Conservation (phyloP, 177 flowering plant species). For the Vitis hybrid region DNA sequence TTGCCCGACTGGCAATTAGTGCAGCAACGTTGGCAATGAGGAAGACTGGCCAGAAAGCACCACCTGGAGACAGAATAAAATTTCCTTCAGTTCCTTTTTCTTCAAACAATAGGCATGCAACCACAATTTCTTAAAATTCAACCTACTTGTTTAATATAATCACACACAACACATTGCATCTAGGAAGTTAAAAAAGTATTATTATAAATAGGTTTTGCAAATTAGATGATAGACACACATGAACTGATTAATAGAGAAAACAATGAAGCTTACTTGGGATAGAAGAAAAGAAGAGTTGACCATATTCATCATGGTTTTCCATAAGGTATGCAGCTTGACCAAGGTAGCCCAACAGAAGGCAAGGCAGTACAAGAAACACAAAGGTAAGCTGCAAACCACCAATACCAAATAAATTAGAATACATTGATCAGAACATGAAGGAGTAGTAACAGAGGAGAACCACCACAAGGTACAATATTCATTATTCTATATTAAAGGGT, state of each 20-base stretch:
- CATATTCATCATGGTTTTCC: slow-evolving; percentile 58
- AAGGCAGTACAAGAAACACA: slow-evolving; percentile 89
- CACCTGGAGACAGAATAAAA: slow-evolving; percentile 51
- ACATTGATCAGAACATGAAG: slow-evolving; percentile 8
- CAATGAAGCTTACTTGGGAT: slow-evolving; percentile 66
- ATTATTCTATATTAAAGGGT: not conserved
- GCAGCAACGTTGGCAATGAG: slow-evolving; percentile 93
- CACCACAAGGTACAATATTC: not conserved
- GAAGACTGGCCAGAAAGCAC: slow-evolving; percentile 85
- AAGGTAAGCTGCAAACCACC: slow-evolving; percentile 80
- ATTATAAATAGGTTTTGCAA: not conserved
- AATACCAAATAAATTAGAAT: slow-evolving; percentile 15
- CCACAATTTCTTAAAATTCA: not conserved
- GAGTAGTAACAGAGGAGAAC: not conserved
- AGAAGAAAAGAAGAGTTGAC: slow-evolving; percentile 79
- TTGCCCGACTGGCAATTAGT: slow-evolving; percentile 91
- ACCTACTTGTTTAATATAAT: not conserved
- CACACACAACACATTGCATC: not conserved
- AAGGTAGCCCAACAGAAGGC: slow-evolving; percentile 95
- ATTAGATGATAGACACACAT: not conserved
- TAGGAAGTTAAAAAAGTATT: not conserved
- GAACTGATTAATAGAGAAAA: not conserved
- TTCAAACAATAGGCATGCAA: not conserved
- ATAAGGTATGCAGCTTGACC: slow-evolving; percentile 99
- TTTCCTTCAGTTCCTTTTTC: not conserved